These are phyloP conservation scores for Macrophomina tecta DNA, from an alignment of 2,329 filamentous ascomycete genomes.

Conservation along the genomic window DNA sequence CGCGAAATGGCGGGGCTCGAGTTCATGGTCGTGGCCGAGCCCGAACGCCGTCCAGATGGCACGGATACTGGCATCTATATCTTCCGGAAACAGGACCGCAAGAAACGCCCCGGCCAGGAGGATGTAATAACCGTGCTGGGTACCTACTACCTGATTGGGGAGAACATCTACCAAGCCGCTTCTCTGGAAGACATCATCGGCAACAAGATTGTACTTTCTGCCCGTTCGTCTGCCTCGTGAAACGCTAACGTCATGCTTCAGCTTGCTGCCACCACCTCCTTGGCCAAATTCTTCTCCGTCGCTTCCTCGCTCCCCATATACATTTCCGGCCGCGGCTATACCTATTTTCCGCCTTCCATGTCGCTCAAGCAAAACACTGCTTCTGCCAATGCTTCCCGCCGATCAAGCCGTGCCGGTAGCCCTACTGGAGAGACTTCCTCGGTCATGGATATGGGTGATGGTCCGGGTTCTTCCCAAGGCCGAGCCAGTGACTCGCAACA, in stretches of 20 bases:
- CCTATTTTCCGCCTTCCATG: slow-evolving; percentile 59
- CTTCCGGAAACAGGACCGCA: slow-evolving; percentile 61
- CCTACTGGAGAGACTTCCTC: slow-evolving; percentile 34
- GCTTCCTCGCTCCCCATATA: slow-evolving; percentile 62
- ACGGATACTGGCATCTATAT: slow-evolving; percentile 62
- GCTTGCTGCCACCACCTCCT: slow-evolving; percentile 61
- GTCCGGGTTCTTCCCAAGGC: slow-evolving; percentile 31
- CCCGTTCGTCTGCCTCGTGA: not conserved
- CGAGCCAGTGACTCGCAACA: slow-evolving; percentile 4
- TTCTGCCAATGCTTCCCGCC: slow-evolving; percentile 40
- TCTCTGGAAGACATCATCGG: slow-evolving; percentile 64
- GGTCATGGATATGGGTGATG: slow-evolving; percentile 31
- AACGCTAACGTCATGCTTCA: slow-evolving; percentile 36
- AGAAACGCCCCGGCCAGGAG: slow-evolving; percentile 48
- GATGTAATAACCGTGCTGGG: slow-evolving; percentile 61
- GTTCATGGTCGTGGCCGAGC: slow-evolving; percentile 65
- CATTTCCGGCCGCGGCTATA: slow-evolving; percentile 64
- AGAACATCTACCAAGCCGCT: slow-evolving; percentile 67
- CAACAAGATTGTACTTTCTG: slow-evolving; percentile 53
- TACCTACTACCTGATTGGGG: slow-evolving; percentile 67
- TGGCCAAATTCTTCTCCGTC: slow-evolving; percentile 61
- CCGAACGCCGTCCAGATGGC: slow-evolving; percentile 54
- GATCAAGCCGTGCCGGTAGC: slow-evolving; percentile 47
- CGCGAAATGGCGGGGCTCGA: slow-evolving; percentile 63
- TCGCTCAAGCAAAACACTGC: slow-evolving; percentile 38